Percentiles rank a stretch among this genome's conserved stretches.
These are phyloP conservation scores for Venustampulla echinocandica DNA, from an alignment of 495 filamentous ascomycete genomes.

Conservation along the genomic window DNA sequence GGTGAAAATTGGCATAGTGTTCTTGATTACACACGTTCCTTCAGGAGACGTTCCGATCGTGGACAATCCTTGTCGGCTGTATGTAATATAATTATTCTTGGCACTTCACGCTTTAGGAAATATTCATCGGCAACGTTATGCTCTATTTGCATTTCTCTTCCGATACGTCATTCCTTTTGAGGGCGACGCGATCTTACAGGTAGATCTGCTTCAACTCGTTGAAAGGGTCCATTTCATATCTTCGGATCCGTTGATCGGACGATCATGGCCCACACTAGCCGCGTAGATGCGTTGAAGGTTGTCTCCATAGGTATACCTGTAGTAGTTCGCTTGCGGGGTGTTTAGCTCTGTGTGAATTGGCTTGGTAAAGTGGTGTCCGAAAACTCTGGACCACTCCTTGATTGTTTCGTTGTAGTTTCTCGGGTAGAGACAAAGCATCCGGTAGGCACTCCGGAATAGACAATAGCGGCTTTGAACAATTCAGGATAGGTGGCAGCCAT, in stretches of 20 bases:
- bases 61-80: too few relatives aligned
- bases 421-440: slow-evolving; percentile 31
- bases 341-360: slow-evolving; percentile 15
- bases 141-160: background rate
- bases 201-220: slow-evolving; percentile 8
- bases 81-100: too few relatives aligned
- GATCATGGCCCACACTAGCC: slow-evolving; percentile 38
- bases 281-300: slow-evolving; percentile 34
- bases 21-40: too few relatives aligned
- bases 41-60: too few relatives aligned
- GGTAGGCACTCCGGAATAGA: slow-evolving; percentile 31
- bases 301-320: slow-evolving; percentile 35
- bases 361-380: background rate
- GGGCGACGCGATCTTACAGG: background rate
- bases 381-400: slow-evolving; percentile 11
- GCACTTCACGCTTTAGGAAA: too few relatives aligned
- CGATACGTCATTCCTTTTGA: background rate
- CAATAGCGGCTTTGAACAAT: slow-evolving; percentile 31
- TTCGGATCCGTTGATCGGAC: slow-evolving; percentile 29
- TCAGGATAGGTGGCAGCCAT: slow-evolving; percentile 32
- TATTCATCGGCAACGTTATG: background rate
- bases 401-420: slow-evolving; percentile 27
- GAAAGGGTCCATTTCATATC: slow-evolving; percentile 41
- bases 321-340: slow-evolving; percentile 33
- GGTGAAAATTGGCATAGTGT: too few relatives aligned